phyloP scores from a whole-genome alignment of 176 grass and related monocot genomes.

The Tillandsia leiboldiana region DNA sequence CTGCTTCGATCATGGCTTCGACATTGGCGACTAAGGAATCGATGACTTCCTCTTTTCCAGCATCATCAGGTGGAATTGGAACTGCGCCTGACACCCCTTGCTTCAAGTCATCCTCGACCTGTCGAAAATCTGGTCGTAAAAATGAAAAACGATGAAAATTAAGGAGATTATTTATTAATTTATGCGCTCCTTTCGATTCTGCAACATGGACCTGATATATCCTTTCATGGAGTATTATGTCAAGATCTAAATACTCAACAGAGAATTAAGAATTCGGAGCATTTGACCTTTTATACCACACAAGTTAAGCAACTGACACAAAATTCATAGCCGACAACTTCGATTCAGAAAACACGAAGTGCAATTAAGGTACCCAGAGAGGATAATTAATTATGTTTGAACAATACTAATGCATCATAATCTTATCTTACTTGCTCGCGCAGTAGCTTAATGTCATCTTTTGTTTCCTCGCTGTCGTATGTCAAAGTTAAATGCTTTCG shows the following conservation, averaged over 20 bases:
- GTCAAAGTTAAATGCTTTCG: constrained; percentile 74
- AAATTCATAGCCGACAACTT: too few species aligned
- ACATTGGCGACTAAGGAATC: constrained; percentile 74
- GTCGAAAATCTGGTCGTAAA: constrained; percentile 15
- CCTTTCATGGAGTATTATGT: too few species aligned
- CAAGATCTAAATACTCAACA: too few species aligned
- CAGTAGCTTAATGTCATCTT: constrained; percentile 83
- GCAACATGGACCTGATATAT: too few species aligned
- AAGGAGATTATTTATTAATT: too few species aligned
- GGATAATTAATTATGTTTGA: neutral
- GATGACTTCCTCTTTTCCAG: constrained; percentile 59
- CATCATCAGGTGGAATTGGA: constrained; percentile 54
- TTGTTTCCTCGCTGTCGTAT: constrained; percentile 66
- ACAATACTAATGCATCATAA: neutral
- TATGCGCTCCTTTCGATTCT: too few species aligned
- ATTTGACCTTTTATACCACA: too few species aligned
- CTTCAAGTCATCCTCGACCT: constrained; percentile 76
- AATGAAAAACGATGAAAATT: neutral
- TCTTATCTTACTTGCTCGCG: constrained; percentile 52
- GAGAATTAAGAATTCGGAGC: too few species aligned
- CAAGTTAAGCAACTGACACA: too few species aligned
- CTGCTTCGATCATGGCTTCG: constrained; percentile 91
- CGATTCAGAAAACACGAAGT: too few species aligned
- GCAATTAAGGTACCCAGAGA: neutral
- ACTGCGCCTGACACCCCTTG: constrained; percentile 48